Conservation (phyloP, 2,329 filamentous ascomycete genomes). For the Penicillium sp. region DNA sequence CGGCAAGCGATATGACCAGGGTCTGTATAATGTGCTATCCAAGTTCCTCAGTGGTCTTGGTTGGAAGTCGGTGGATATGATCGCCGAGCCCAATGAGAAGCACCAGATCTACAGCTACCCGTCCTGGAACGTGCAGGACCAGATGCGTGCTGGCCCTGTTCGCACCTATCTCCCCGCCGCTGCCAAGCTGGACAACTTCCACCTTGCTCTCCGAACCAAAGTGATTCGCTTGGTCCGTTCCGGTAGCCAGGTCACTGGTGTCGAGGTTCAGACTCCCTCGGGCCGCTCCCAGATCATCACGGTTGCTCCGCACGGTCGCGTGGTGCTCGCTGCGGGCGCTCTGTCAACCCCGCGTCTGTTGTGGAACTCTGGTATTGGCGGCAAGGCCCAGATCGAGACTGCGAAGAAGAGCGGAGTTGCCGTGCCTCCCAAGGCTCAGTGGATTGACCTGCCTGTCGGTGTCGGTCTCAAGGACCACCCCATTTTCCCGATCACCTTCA, state of each 20-base stretch:
- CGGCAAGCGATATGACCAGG: conserved; percentile 63
- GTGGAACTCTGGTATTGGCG: conserved; percentile 67
- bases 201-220: conserved; percentile 63
- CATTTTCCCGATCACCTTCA: conserved; percentile 20
- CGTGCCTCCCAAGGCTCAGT: conserved; percentile 43
- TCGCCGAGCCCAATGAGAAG: conserved; percentile 60
- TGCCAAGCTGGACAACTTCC: conserved; percentile 60
- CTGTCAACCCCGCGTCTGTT: conserved; percentile 70
- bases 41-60: conserved; percentile 58
- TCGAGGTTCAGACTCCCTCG: conserved; percentile 23
- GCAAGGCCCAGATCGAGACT: conserved; percentile 46
- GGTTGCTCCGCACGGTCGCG: conserved; percentile 59
- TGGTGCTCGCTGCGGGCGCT: conserved; percentile 65
- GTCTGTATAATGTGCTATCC: conserved; percentile 62
- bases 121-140: conserved; percentile 65
- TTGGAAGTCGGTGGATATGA: conserved; percentile 62
- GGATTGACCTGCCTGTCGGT: conserved; percentile 53
- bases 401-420: conserved; percentile 44
- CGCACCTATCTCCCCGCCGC: conserved; percentile 68
- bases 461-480: conserved; percentile 47
- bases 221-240: conserved; percentile 65
- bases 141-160: conserved; percentile 67
- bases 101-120: conserved; percentile 63
- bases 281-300: conserved; percentile 59
- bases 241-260: conserved; percentile 60